Evolutionary conservation across 2,329 filamentous ascomycete species (phyloP), one percentile per base, ranked within the genome.

Genomic region (Gaeumannomyces tritici): DNA sequence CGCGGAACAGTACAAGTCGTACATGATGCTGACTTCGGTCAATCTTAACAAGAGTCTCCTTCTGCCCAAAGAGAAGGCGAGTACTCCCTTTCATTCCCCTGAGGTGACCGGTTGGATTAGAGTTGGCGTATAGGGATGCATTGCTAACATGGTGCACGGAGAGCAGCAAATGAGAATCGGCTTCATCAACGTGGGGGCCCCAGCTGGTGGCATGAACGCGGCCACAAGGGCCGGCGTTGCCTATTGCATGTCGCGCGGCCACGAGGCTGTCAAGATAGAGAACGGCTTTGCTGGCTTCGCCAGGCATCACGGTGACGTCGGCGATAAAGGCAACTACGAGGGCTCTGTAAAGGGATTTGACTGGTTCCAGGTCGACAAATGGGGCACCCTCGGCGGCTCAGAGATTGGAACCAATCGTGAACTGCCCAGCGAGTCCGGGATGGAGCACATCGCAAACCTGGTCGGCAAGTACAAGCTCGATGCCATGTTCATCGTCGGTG

Each of bases 381-480:
- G 95, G 95, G 92, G 93, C 18, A 96, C 92, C 77, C 93, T 92
- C 77, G 95, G 95, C 72, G 95, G 95, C 65, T 98, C 93, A 2
- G 95, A 99, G 74, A 98, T 99, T 70, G 95, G 95, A 68, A 99
- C 93, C 29, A 99, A 99, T 80, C 90, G 95, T 70, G 92, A 92
- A 70, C 84, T 98, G 35, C 95, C 95, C 7, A 86, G 85, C 26
- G 93, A 96, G 70, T 87, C 85, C 0, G 93, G 96, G 68, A 88
- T 97, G 75, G 88, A 90, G 68, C 85, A 83, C 57, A 90, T 95
- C 29, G 93, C 93, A 42, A 84, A 86, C 69, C 88, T 93, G 66
- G 91, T 99, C 73, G 86, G 90, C 72, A 81, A 89, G 69, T 95
- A 96, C 80, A 85, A 89, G 66, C 93, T 99, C 67, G 92, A 99